Percentiles rank a stretch among this genome's conserved stretches.
Evolutionary conservation across 2,329 filamentous ascomycete species (phyloP).

Genomic region (Fusarium keratoplasticum): DNA sequence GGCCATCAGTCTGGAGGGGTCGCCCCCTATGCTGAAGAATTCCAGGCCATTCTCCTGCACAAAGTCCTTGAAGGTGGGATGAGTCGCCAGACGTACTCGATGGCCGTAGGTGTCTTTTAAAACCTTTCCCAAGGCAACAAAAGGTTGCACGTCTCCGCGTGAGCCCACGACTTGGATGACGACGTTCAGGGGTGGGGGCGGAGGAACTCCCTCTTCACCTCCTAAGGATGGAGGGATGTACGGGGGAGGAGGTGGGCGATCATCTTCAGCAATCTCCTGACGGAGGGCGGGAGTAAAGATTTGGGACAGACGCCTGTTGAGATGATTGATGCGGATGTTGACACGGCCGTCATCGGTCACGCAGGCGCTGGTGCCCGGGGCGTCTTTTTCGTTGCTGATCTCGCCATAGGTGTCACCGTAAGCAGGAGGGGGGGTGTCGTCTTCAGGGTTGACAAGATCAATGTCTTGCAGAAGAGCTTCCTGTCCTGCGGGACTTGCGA

Average conservation of each 20-base stretch:
- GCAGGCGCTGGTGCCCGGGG: not conserved
- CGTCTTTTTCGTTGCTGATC: not conserved
- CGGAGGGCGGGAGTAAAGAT: conserved; percentile 74
- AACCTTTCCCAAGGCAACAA: conserved; percentile 75
- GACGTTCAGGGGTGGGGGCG: conserved; percentile 72
- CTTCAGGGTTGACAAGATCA: not conserved
- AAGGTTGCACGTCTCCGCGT: conserved; percentile 81
- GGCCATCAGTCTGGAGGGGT: conserved; percentile 81
- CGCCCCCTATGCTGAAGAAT: conserved; percentile 82
- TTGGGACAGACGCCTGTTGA: conserved; percentile 72
- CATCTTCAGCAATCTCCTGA: conserved; percentile 62
- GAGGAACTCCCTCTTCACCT: conserved; percentile 68
- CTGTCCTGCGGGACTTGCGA: not conserved
- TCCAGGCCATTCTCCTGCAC: conserved; percentile 78
- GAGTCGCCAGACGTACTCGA: conserved; percentile 79
- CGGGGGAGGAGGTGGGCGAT: conserved; percentile 64
- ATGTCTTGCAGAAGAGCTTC: not conserved
- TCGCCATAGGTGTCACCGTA: not conserved
- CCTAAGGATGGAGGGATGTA: conserved; percentile 80
- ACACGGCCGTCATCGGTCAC: conserved; percentile 75
- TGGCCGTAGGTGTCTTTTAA: conserved; percentile 75
- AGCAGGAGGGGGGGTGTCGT: not conserved
- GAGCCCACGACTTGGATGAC: conserved; percentile 82
- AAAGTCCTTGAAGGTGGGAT: conserved; percentile 74
- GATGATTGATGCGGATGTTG: conserved; percentile 83